Percentiles rank a stretch among this genome's conserved stretches.
phyloP scores from a whole-genome alignment of 1,284 basidiomycete genomes.

The Trichosporon asahii region DNA sequence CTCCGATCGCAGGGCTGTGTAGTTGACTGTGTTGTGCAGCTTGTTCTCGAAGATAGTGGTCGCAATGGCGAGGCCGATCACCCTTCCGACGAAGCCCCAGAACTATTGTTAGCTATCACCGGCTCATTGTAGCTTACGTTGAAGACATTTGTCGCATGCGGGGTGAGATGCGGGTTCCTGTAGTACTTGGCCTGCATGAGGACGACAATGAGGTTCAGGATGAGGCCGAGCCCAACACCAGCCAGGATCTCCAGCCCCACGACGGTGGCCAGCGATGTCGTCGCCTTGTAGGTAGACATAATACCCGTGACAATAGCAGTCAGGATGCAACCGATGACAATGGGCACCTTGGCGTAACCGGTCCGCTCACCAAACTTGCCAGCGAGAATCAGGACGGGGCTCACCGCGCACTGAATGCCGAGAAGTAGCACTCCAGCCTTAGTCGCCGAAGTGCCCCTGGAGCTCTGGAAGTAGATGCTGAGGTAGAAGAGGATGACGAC shows the following conservation, averaged over 20 bases:
- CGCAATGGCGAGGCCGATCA: slow-evolving; percentile 30
- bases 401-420: slow-evolving; percentile 26
- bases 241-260: slow-evolving; percentile 31
- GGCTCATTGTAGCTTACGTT: slow-evolving; percentile 19
- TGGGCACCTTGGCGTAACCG: slow-evolving; percentile 31
- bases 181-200: slow-evolving; percentile 30
- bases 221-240: slow-evolving; percentile 28
- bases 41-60: slow-evolving; percentile 37
- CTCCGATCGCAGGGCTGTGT: neutral
- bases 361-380: slow-evolving; percentile 29
- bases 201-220: slow-evolving; percentile 30
- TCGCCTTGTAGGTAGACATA: slow-evolving; percentile 21
- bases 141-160: slow-evolving; percentile 30
- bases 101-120: neutral
- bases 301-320: slow-evolving; percentile 25
- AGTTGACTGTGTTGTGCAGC: slow-evolving; percentile 14
- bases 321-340: slow-evolving; percentile 25
- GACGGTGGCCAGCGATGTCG: slow-evolving; percentile 18
- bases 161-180: slow-evolving; percentile 22
- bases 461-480: slow-evolving; percentile 30
- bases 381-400: slow-evolving; percentile 24
- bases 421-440: slow-evolving; percentile 30
- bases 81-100: slow-evolving; percentile 32
- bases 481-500: slow-evolving; percentile 34
- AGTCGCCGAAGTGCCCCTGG: slow-evolving; percentile 28